Base-by-base conservation (phyloP, 345 rosid species). In the Noccaea caerulescens region DNA sequence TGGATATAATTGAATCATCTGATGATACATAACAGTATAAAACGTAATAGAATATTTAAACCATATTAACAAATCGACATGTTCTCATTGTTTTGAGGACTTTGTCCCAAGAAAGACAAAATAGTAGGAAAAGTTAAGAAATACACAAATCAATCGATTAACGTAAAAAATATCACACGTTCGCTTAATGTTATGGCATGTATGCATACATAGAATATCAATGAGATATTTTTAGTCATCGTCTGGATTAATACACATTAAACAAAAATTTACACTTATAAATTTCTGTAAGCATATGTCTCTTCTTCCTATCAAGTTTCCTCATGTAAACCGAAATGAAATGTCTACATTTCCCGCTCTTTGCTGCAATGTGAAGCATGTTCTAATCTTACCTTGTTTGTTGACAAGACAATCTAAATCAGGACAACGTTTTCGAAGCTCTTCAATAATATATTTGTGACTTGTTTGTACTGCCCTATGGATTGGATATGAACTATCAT, bases 201-300 rank as follows among this genome's bases (percentile, higher is more conserved):
- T 38, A 38, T 16, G 18, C 4, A 9, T 20, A 9, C 8, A 14
- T 8, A 45, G 1, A 13, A 55, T 10, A 39, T 11, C 44, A 7
- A 37, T 39, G 64, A 59, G 65, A 30, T 12, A 8, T 23, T 44
- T 43, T 27, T 13, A 10, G 14, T 44, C 13, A 3, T 45, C 32
- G 56, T 33, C 54, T 34, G 16, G 18, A 44, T 33, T 45, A 46
- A 46, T 46, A 36, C 9, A 58, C 38, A 38, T 69, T 4, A 70
- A 70, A 12, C 36, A 51, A 58, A 10, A 51, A 16, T 4, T 43
- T 34, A 59, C 34, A 49, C 45, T 3, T 37, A 18, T 34, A 71
- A 50, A 30, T 33, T 8, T 36, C 39, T 66, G 56, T 1, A 20
- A 20, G 1, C 23, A 20, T 20, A 20, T 20, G 23, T 20, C 23